These are phyloP conservation scores for Saussurea involucrata DNA, from an alignment of 129 eudicot genomes.

Conservation along the genomic window DNA sequence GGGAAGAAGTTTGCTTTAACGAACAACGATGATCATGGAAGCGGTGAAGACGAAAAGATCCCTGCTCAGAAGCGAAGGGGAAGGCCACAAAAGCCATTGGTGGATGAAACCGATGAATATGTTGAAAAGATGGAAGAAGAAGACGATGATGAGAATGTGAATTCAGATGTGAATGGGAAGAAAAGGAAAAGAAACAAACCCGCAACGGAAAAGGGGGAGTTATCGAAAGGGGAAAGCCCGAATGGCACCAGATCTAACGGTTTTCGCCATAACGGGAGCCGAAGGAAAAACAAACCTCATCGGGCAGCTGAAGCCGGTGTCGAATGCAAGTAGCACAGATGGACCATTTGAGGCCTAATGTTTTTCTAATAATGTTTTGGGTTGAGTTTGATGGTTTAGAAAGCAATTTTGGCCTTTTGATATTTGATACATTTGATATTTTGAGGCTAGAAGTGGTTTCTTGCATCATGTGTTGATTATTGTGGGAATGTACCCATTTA, in stretches of 20 bases:
- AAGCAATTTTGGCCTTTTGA: neutral
- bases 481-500: neutral
- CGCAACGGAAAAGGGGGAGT: slow-evolving; percentile 38
- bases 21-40: slow-evolving; percentile 63
- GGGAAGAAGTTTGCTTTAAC: slow-evolving; percentile 54
- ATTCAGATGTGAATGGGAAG: slow-evolving; percentile 39
- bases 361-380: slow-evolving; percentile 13
- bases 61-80: slow-evolving; percentile 73
- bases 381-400: slow-evolving; percentile 8
- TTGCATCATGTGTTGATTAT: slow-evolving; percentile 6
- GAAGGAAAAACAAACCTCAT: slow-evolving; percentile 80
- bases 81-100: slow-evolving; percentile 59
- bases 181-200: slow-evolving; percentile 43
- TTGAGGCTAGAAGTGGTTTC: slow-evolving; percentile 16
- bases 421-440: slow-evolving; percentile 9
- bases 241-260: slow-evolving; percentile 48
- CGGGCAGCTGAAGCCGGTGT: slow-evolving; percentile 89
- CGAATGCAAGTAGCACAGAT: slow-evolving; percentile 45
- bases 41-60: slow-evolving; percentile 77
- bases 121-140: slow-evolving; percentile 48
- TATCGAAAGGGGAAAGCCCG: slow-evolving; percentile 41
- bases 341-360: slow-evolving; percentile 15
- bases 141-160: slow-evolving; percentile 33
- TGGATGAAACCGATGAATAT: slow-evolving; percentile 59
- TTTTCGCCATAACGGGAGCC: slow-evolving; percentile 60